phyloP scores from a whole-genome alignment of 108 stramenopile species.

The Nitzschia putrida region DNA sequence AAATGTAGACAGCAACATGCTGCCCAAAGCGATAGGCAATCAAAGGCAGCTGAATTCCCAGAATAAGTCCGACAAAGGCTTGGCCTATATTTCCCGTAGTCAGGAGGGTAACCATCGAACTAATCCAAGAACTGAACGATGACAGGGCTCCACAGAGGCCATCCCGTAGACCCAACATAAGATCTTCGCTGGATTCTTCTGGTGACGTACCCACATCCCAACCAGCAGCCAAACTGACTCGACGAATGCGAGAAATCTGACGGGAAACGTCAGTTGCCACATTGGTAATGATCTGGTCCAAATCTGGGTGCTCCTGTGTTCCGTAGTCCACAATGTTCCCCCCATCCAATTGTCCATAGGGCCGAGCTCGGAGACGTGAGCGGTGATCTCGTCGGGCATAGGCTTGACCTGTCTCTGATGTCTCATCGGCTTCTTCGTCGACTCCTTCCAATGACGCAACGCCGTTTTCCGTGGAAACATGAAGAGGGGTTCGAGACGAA shows the following conservation, averaged over 20 bases:
- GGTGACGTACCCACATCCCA: slow-evolving; percentile 83
- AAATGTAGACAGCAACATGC: slow-evolving; percentile 76
- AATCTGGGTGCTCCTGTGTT: slow-evolving; percentile 31
- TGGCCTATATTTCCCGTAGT: slow-evolving; percentile 58
- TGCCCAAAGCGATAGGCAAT: slow-evolving; percentile 81
- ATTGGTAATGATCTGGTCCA: slow-evolving; percentile 53
- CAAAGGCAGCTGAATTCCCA: slow-evolving; percentile 78
- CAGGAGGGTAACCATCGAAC: slow-evolving; percentile 70
- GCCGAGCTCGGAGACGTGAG: slow-evolving; percentile 5
- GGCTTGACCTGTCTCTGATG: slow-evolving; percentile 4
- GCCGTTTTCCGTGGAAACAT: neutral
- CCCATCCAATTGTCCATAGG: slow-evolving; percentile 30
- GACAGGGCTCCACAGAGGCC: slow-evolving; percentile 83
- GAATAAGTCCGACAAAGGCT: slow-evolving; percentile 66
- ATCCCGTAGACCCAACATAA: slow-evolving; percentile 75
- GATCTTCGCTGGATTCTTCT: slow-evolving; percentile 76
- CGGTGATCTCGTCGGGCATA: slow-evolving; percentile 8
- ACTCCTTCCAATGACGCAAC: neutral
- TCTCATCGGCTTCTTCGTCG: neutral
- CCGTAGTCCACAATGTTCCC: slow-evolving; percentile 37
- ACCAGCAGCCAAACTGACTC: slow-evolving; percentile 64
- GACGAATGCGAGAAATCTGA: slow-evolving; percentile 55
- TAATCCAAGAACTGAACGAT: slow-evolving; percentile 77
- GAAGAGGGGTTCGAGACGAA: neutral
- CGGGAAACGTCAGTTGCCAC: slow-evolving; percentile 48